Conservation (phyloP, 345 rosid species). For the Brassica rapa region DNA sequence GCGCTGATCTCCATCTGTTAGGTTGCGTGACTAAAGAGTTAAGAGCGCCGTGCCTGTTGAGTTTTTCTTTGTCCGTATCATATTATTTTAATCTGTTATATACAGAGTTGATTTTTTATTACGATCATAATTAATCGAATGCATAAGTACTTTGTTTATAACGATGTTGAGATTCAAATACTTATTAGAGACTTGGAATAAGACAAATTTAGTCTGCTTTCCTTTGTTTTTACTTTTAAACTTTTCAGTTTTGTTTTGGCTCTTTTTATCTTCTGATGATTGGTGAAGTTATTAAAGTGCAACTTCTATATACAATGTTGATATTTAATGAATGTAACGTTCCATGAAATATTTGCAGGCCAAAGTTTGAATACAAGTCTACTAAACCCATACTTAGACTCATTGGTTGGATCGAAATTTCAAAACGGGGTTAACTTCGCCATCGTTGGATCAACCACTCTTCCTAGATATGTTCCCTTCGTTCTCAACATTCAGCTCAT, state of each 20-base stretch:
- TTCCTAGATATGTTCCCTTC: slow-evolving; percentile 75
- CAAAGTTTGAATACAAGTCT: slow-evolving; percentile 70
- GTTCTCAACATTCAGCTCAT: slow-evolving; percentile 72
- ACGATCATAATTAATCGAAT: neutral
- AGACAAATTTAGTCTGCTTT: neutral
- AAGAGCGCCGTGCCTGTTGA: slow-evolving; percentile 16
- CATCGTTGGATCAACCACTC: slow-evolving; percentile 74
- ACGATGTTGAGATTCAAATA: neutral
- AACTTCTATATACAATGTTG: neutral
- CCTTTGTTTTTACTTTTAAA: neutral
- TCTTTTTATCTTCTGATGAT: neutral
- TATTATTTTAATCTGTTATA: neutral
- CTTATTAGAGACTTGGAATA: neutral
- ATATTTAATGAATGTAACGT: neutral
- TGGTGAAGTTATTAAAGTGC: neutral
- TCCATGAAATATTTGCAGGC: slow-evolving; percentile 53
- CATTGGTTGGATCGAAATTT: slow-evolving; percentile 63
- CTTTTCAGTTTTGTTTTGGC: neutral
- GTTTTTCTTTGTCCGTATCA: slow-evolving; percentile 16
- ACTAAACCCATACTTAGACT: slow-evolving; percentile 70
- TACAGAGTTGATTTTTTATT: neutral
- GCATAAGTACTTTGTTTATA: neutral
- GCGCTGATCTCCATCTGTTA: slow-evolving; percentile 29
- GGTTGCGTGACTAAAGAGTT: slow-evolving; percentile 31
- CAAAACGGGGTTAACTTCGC: slow-evolving; percentile 77